Conservation (phyloP, 2,329 filamentous ascomycete species). For the Colletotrichum chlorophyti region DNA sequence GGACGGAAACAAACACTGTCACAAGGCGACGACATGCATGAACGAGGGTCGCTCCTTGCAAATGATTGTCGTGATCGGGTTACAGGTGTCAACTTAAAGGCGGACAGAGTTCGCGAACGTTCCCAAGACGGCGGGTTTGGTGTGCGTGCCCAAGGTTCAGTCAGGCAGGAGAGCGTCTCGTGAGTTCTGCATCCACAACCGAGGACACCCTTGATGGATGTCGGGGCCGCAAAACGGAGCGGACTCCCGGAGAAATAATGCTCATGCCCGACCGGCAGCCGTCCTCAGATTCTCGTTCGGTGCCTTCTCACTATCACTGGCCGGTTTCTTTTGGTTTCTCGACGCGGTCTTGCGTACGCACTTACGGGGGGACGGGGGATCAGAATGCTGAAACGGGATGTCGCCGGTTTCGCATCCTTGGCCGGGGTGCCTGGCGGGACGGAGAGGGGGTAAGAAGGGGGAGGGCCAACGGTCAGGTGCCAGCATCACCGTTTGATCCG, state of each 20-base stretch:
- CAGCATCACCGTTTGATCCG: slow-evolving; percentile 21
- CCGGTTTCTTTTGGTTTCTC: not conserved
- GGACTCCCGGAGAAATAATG: not conserved
- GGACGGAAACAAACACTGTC: not conserved
- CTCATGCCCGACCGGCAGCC: not conserved
- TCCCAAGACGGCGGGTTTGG: slow-evolving; percentile 11
- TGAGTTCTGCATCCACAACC: not conserved
- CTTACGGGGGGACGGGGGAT: slow-evolving; percentile 17
- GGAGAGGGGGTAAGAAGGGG: not conserved
- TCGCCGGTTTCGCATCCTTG: slow-evolving; percentile 25
- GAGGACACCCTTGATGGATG: not conserved
- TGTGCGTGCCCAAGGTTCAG: slow-evolving; percentile 10
- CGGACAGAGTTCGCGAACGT: not conserved
- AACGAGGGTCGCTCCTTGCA: not conserved
- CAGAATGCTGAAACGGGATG: slow-evolving; percentile 24
- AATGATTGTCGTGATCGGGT: slow-evolving; percentile 21
- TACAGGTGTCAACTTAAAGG: slow-evolving; percentile 20
- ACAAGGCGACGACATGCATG: not conserved
- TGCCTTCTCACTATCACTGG: not conserved
- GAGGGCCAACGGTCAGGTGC: not conserved
- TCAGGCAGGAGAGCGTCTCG: too few relatives aligned
- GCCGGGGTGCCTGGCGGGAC: not conserved
- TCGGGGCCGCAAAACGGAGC: not conserved
- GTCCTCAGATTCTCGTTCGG: not conserved
- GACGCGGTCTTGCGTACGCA: not conserved